Conservation (phyloP, 345 rosid species). For the Linum lewisii region DNA sequence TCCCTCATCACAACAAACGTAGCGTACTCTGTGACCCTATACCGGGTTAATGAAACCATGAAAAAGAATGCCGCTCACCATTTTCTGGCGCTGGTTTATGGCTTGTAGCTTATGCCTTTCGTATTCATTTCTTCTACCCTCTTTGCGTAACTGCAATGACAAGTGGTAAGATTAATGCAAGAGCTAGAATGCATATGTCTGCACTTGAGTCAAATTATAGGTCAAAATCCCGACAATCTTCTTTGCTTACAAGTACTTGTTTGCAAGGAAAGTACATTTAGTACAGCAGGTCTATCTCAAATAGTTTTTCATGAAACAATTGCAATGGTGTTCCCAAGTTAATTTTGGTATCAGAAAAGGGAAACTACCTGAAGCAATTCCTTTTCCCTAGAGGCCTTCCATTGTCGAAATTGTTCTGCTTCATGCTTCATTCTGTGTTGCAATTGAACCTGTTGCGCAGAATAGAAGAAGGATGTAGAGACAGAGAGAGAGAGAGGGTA, state of each 20-base stretch:
- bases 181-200: neutral
- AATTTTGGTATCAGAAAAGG: neutral
- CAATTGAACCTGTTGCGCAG: conserved; percentile 77
- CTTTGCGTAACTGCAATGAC: conserved; percentile 68
- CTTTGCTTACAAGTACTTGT: neutral
- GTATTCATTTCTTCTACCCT: conserved; percentile 93
- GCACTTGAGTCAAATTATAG: neutral
- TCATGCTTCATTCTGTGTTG: conserved; percentile 97
- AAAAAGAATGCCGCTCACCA: conserved; percentile 37
- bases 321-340: neutral
- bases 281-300: neutral
- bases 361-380: conserved; percentile 74
- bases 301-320: neutral
- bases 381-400: conserved; percentile 96
- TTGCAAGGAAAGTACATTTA: too few relatives aligned
- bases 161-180: conserved; percentile 8
- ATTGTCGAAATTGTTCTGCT: conserved; percentile 94
- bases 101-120: conserved; percentile 98
- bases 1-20: too few relatives aligned
- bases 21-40: neutral
- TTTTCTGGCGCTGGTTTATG: conserved; percentile 90
- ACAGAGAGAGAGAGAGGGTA: neutral
- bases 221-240: neutral
- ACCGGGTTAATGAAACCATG: neutral
- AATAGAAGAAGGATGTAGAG: conserved; percentile 5